Evolutionary conservation across 768 basidiomycete genomes (phyloP).

Genomic region (Podaxis sp.): DNA sequence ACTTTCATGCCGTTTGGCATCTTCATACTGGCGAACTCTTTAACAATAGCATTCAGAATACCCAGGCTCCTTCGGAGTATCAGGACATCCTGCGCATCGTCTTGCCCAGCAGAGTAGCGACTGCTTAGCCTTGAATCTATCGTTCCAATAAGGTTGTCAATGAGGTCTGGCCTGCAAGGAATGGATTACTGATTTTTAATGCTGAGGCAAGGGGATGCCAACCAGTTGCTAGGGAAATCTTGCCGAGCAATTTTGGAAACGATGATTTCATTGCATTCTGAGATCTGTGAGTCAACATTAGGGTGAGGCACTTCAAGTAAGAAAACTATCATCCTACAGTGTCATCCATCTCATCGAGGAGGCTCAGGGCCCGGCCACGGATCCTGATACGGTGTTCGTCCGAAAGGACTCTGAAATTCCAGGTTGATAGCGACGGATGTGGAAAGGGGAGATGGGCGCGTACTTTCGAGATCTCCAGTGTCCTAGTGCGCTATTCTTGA

Average conservation of each 20-base stretch:
- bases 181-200: slow-evolving; percentile 1
- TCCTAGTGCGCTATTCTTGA: slow-evolving; percentile 72
- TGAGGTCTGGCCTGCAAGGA: slow-evolving; percentile 50
- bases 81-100: slow-evolving; percentile 41
- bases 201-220: slow-evolving; percentile 15
- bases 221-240: slow-evolving; percentile 78
- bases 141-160: slow-evolving; percentile 47
- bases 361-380: slow-evolving; percentile 55
- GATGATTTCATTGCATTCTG: slow-evolving; percentile 71
- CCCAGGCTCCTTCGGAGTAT: slow-evolving; percentile 57
- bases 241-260: slow-evolving; percentile 72
- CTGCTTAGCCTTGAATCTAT: slow-evolving; percentile 52
- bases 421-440: slow-evolving; percentile 4
- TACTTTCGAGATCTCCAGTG: slow-evolving; percentile 83
- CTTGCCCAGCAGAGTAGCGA: slow-evolving; percentile 38
- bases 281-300: slow-evolving; percentile 46
- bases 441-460: slow-evolving; percentile 15
- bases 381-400: slow-evolving; percentile 67
- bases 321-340: slow-evolving; percentile 40
- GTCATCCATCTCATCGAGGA: slow-evolving; percentile 77
- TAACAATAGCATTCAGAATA: slow-evolving; percentile 60
- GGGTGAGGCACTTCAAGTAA: not conserved
- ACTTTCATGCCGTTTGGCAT: slow-evolving; percentile 63
- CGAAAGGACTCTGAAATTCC: slow-evolving; percentile 50
- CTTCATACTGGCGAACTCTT: slow-evolving; percentile 68